Percentiles rank a stretch among this genome's conserved stretches.
These are phyloP conservation scores for Fraxinus ornus DNA, from an alignment of 305 asterid genomes.

Conservation along the genomic window DNA sequence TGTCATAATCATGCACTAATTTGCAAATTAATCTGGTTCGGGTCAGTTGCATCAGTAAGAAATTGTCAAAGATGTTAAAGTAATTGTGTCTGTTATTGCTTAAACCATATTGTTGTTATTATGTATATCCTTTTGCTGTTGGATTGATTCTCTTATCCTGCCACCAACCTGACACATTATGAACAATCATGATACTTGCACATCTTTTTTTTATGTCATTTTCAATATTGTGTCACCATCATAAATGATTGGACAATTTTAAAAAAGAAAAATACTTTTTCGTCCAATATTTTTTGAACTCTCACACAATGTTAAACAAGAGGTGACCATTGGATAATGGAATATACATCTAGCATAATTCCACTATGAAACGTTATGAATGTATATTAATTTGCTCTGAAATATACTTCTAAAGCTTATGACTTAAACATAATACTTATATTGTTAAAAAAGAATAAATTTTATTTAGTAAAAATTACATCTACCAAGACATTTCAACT, in stretches of 20 bases:
- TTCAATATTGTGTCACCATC: too few species aligned
- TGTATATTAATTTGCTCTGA: not conserved
- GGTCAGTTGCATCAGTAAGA: not conserved
- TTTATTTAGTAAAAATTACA: not conserved
- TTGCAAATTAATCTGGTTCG: not conserved
- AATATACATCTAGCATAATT: too few species aligned
- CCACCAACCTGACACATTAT: not conserved
- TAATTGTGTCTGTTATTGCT: not conserved
- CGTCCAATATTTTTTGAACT: too few species aligned
- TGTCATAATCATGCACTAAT: not conserved
- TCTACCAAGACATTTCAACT: too few species aligned
- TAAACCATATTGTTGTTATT: not conserved
- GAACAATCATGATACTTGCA: too few species aligned
- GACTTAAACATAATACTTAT: not conserved
- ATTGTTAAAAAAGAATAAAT: not conserved
- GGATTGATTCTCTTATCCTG: not conserved
- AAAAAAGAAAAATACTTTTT: too few species aligned
- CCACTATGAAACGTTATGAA: not conserved
- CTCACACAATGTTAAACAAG: too few species aligned
- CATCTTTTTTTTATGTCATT: too few species aligned
- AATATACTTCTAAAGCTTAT: not conserved
- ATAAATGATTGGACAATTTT: too few species aligned
- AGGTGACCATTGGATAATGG: too few species aligned
- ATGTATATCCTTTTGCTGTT: not conserved
- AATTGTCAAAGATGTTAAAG: not conserved